Evolutionary conservation across 106 monocot genomes (phyloP).

Genomic region (Apostasia shenzhenica): DNA sequence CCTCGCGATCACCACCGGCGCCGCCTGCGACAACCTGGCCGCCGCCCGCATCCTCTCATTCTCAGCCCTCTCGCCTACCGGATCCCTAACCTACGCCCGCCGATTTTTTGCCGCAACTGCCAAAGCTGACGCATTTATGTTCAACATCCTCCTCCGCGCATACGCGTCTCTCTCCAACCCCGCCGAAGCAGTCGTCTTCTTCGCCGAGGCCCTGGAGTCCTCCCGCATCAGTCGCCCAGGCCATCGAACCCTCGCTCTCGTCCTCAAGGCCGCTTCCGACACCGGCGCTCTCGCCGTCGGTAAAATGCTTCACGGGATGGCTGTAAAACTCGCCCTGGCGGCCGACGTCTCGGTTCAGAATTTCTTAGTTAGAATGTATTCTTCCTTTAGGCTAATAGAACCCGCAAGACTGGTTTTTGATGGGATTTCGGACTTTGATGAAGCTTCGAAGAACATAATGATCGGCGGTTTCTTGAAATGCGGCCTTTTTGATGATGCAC

Average conservation of each 20-base stretch:
- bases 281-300: conserved; percentile 1
- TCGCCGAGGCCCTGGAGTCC: conserved; percentile 8
- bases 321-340: conserved; percentile 3
- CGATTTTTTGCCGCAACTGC: neutral
- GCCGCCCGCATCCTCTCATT: conserved; percentile 4
- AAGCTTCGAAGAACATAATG: conserved; percentile 25
- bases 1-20: neutral
- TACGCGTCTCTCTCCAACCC: conserved; percentile 9
- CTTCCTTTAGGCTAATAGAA: conserved; percentile 12
- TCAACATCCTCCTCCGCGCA: conserved; percentile 14
- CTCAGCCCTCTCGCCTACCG: neutral
- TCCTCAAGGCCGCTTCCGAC: conserved; percentile 6
- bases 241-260: neutral
- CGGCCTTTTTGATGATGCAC: conserved; percentile 21
- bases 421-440: conserved; percentile 10
- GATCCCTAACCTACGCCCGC: conserved; percentile 3
- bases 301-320: neutral
- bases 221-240: neutral
- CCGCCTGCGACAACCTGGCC: conserved; percentile 3
- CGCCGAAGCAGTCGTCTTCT: conserved; percentile 10
- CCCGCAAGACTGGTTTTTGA: conserved; percentile 13
- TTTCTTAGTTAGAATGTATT: conserved; percentile 22
- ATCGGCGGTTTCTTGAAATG: conserved; percentile 21
- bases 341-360: conserved; percentile 9
- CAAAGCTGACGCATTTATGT: conserved; percentile 2